phyloP scores from a whole-genome alignment of 2,329 filamentous ascomycete species.

The Curvularia eragrostidis region DNA sequence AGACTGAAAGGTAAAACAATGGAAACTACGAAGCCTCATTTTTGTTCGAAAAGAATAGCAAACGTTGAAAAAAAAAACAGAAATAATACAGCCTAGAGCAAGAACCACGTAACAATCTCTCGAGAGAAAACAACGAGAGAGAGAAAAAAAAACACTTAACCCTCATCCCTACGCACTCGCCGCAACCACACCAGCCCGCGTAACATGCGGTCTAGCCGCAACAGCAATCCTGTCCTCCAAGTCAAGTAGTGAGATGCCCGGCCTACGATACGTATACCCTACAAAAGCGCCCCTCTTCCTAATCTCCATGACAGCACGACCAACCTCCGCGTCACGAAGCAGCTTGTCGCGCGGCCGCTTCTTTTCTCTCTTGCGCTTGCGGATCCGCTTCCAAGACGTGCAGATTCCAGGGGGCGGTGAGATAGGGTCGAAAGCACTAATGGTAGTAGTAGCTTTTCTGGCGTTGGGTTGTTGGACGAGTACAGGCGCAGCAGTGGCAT shows the following conservation, averaged over 20 bases:
- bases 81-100: too few relatives aligned
- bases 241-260: constrained; percentile 43
- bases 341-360: constrained; percentile 86
- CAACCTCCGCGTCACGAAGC: constrained; percentile 73
- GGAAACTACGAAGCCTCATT: too few relatives aligned
- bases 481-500: not conserved
- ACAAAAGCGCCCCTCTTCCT: constrained; percentile 84
- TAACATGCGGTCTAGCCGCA: constrained; percentile 4
- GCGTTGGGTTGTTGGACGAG: not conserved
- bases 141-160: not conserved
- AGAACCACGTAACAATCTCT: not conserved
- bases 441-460: too few relatives aligned
- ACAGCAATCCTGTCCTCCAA: constrained; percentile 30
- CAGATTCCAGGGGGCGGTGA: constrained; percentile 8
- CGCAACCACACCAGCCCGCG: constrained; percentile 11
- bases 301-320: constrained; percentile 74
- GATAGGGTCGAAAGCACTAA: not conserved
- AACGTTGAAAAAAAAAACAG: too few relatives aligned
- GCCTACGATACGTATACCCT: constrained; percentile 83
- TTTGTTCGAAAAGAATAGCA: not conserved
- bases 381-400: constrained; percentile 25
- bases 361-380: constrained; percentile 68
- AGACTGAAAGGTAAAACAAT: not conserved
- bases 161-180: constrained; percentile 16
- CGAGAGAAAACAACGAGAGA: too few relatives aligned